Base-by-base conservation (phyloP, 768 basidiomycete genomes). In the button mushroom (Agaricus bisporus) region DNA sequence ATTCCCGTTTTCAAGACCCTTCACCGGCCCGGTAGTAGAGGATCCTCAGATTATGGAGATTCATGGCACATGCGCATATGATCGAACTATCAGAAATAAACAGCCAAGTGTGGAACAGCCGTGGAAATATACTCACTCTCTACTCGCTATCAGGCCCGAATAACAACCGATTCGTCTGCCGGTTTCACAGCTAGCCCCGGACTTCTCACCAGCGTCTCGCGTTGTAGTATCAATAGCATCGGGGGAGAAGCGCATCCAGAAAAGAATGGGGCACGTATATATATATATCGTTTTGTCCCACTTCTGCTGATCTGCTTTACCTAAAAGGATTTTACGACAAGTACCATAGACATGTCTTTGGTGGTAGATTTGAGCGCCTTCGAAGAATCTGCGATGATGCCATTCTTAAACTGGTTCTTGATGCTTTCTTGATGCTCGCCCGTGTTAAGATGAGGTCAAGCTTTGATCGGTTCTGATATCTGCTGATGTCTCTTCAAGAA, bases 111-210 rank as follows among this genome's bases (percentile, higher is more conserved):
- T 54, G 53, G 20, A 45, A 54, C 5, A 25, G 35, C 47, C 15
- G 39, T 25, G 35, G 39, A 32, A 15, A 17, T 17, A 9, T 20
- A 48, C 41, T 54, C 38, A 39, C 18, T 38, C 53, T 15, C 48
- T 12, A 3, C 48, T 54, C 46, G 53, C 53, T 25, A 11, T 48
- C 41, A 54, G 46, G 53, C 39, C 53, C 46, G 53, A 17, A 48
- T 14, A 18, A 38, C 46, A 22, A 38, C 26, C n/a, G 5, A 36
- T 42, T 54, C 46, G 41, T 54, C 39, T 48, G 39, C 32, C 32
- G 14, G 7, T 22, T n/a, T 22, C 32, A 20, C 41, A 36, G 38
- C 36, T 26, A 26, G 32, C 29, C 22, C 28, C 36, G 8, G 32
- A 36, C 22, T 48, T 54, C 52, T 54, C 47, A 48, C 46, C 38